Conservation (phyloP, 176 grass and related monocot species). For the Oryza brachyantha region DNA sequence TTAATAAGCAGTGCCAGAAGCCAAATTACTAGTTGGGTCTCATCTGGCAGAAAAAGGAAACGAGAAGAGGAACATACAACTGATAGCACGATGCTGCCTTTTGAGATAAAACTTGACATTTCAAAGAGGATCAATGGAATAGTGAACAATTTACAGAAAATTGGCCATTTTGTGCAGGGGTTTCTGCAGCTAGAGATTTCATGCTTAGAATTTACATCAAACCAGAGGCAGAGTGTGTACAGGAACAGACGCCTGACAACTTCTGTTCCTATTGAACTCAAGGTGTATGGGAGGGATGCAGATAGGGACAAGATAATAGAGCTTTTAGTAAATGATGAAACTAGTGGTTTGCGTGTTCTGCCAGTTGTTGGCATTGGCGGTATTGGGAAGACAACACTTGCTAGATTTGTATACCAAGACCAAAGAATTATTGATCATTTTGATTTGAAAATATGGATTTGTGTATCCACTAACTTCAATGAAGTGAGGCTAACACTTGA, state of each 20-base stretch:
- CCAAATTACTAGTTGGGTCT: background rate
- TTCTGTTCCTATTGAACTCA: constrained; percentile 8
- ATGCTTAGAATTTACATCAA: background rate
- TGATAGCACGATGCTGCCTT: background rate
- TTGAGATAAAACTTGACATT: constrained; percentile 1
- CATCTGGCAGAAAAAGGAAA: background rate
- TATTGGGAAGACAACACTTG: constrained; percentile 45
- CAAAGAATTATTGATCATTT: constrained; percentile 21
- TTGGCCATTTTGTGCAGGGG: background rate
- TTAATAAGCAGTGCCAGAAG: background rate
- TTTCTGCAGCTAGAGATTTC: background rate
- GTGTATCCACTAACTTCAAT: constrained; percentile 15
- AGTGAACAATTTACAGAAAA: background rate
- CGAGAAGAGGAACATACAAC: background rate
- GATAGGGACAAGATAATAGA: constrained; percentile 33
- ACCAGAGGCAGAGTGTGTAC: background rate
- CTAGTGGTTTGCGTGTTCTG: constrained; percentile 12
- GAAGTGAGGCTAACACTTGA: background rate
- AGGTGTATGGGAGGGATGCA: constrained; percentile 35
- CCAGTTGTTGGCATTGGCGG: constrained; percentile 44
- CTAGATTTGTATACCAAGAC: constrained; percentile 18
- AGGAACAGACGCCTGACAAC: constrained; percentile 6
- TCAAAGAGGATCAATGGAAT: constrained; percentile 32
- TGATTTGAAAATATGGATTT: constrained; percentile 41
- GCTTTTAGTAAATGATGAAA: background rate